These are phyloP conservation scores for Blumeria graminis DNA, from an alignment of 2,329 filamentous ascomycete genomes.

Conservation along the genomic window DNA sequence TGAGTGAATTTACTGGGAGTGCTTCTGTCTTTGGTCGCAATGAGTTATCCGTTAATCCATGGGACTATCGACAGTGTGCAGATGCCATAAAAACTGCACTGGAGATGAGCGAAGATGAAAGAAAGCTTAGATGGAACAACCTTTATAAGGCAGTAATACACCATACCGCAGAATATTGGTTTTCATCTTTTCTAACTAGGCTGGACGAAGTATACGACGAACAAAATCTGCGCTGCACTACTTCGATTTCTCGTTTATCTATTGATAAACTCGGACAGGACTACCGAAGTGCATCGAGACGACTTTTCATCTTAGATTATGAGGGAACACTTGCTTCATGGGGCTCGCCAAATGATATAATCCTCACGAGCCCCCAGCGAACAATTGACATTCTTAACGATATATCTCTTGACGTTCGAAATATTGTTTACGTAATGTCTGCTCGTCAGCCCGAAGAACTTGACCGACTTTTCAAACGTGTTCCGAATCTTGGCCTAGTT, in stretches of 20 bases:
- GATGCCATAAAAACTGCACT: conserved; percentile 66
- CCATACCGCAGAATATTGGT: conserved; percentile 73
- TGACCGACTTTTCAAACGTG: conserved; percentile 60
- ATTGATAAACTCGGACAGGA: conserved; percentile 35
- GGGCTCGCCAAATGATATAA: conserved; percentile 63
- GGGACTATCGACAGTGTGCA: conserved; percentile 77
- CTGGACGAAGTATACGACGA: conserved; percentile 59
- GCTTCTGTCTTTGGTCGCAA: conserved; percentile 61
- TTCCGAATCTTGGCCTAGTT: conserved; percentile 68
- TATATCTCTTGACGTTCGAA: conserved; percentile 52
- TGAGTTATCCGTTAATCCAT: conserved; percentile 75
- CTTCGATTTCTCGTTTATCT: conserved; percentile 65
- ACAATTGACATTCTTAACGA: conserved; percentile 67
- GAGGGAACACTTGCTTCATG: conserved; percentile 80
- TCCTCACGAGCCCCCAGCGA: conserved; percentile 60
- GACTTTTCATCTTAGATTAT: conserved; percentile 79
- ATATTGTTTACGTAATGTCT: conserved; percentile 86
- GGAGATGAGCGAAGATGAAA: conserved; percentile 56
- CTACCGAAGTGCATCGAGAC: conserved; percentile 40
- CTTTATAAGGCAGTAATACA: conserved; percentile 50
- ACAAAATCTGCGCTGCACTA: conserved; percentile 63
- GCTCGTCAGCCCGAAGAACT: conserved; percentile 70
- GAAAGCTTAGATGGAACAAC: conserved; percentile 46
- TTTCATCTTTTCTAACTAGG: conserved; percentile 45
- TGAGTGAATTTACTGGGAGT: conserved; percentile 89